A percentile compares a stretch with the other conserved stretches of the same genome.
These are phyloP conservation scores for Xenoacremonium recifei DNA, from an alignment of 2,329 filamentous ascomycete genomes.

Conservation along the genomic window DNA sequence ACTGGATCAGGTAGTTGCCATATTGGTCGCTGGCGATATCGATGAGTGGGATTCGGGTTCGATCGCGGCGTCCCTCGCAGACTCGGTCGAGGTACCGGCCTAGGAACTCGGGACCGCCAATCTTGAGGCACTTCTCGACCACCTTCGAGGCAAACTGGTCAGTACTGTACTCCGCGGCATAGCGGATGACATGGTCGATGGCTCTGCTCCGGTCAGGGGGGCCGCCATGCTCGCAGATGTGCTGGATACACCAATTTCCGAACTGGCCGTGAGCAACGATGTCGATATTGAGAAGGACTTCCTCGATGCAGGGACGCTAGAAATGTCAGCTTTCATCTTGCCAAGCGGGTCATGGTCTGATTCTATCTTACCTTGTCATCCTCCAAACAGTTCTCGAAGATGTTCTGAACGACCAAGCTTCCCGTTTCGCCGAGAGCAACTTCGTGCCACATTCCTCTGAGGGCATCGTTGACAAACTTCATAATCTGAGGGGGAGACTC, in stretches of 20 bases:
- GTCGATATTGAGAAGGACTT: slow-evolving; percentile 92
- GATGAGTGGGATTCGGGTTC: slow-evolving; percentile 93
- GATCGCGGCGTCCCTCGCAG: slow-evolving; percentile 85
- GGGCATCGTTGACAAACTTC: slow-evolving; percentile 94
- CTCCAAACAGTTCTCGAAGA: slow-evolving; percentile 98
- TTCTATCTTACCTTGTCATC: slow-evolving; percentile 81
- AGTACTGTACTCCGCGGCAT: slow-evolving; percentile 95
- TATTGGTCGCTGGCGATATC: slow-evolving; percentile 99
- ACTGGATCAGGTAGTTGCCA: slow-evolving; percentile 97
- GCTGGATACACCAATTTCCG: slow-evolving; percentile 99
- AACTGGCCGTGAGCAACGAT: slow-evolving; percentile 97
- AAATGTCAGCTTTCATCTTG: slow-evolving; percentile 2
- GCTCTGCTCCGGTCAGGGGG: slow-evolving; percentile 89
- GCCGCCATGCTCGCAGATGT: slow-evolving; percentile 95
- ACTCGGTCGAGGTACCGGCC: slow-evolving; percentile 90
- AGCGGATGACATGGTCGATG: slow-evolving; percentile 91
- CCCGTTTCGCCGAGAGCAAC: slow-evolving; percentile 96
- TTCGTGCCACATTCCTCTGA: slow-evolving; percentile 97
- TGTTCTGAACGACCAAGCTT: slow-evolving; percentile 97
- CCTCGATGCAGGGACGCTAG: slow-evolving; percentile 95
- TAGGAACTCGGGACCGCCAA: slow-evolving; percentile 86
- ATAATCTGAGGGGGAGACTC: slow-evolving; percentile 96
- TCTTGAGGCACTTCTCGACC: slow-evolving; percentile 98
- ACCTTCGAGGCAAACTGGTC: slow-evolving; percentile 99
- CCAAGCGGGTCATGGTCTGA: not conserved